Evolutionary conservation across 1,139 yeast species (phyloP).

Genomic region (Diutina pseudorugosa): DNA sequence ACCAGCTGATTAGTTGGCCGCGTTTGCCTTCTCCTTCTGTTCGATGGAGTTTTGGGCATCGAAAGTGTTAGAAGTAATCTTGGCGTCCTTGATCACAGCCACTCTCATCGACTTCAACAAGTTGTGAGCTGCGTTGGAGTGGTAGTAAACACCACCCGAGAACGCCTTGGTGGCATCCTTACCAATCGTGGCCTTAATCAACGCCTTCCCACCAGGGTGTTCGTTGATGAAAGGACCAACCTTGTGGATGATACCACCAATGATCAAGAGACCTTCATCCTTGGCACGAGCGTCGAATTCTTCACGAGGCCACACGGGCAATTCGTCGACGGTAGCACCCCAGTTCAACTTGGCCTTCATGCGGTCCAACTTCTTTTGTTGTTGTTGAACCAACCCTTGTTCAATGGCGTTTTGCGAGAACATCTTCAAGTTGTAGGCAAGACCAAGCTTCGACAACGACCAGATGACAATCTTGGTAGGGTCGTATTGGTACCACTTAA

Average conservation of each 20-base stretch:
- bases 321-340: constrained; percentile 78
- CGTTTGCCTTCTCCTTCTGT: constrained; percentile 24
- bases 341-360: constrained; percentile 72
- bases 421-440: constrained; percentile 83
- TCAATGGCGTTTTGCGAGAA: constrained; percentile 93
- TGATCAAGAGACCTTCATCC: constrained; percentile 52
- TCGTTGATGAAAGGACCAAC: constrained; percentile 73
- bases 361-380: constrained; percentile 86
- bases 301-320: constrained; percentile 86
- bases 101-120: constrained; percentile 91
- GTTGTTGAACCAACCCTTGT: constrained; percentile 81
- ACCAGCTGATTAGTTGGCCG: not conserved
- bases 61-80: constrained; percentile 40
- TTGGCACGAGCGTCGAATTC: constrained; percentile 64
- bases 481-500: constrained; percentile 97
- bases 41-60: constrained; percentile 39
- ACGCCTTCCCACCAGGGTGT: constrained; percentile 97
- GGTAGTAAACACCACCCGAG: constrained; percentile 95
- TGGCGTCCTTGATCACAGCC: constrained; percentile 70
- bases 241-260: constrained; percentile 92
- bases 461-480: constrained; percentile 85
- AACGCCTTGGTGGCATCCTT: constrained; percentile 96
- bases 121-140: constrained; percentile 96
- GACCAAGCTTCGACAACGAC: constrained; percentile 60
- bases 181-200: constrained; percentile 77